Percentiles rank a stretch among this genome's conserved stretches.
These are phyloP conservation scores for Ilyonectria sp. DNA, from an alignment of 2,329 filamentous ascomycete species.

Conservation along the genomic window DNA sequence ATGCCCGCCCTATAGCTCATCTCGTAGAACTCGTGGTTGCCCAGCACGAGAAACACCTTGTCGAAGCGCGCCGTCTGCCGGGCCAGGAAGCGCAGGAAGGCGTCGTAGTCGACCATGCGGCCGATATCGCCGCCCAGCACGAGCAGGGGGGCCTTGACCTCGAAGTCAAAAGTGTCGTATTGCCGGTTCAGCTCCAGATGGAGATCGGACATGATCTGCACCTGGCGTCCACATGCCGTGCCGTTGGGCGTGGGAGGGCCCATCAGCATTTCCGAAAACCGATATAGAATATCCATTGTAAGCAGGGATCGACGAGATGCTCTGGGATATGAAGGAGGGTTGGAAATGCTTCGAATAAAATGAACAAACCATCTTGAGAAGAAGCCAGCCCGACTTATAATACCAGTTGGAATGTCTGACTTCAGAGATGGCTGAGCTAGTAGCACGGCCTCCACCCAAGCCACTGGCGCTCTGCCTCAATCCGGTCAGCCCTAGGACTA, in stretches of 20 bases:
- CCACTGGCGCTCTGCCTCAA: constrained; percentile 23
- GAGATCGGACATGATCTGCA: constrained; percentile 63
- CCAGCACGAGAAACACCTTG: constrained; percentile 64
- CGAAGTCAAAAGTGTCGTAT: constrained; percentile 60
- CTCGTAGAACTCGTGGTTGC: constrained; percentile 70
- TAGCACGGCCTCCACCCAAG: constrained; percentile 40
- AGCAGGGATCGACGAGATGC: not conserved
- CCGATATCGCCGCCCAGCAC: constrained; percentile 67
- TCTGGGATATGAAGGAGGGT: not conserved
- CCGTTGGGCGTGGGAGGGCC: constrained; percentile 28
- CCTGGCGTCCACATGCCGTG: constrained; percentile 39
- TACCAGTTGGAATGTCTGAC: constrained; percentile 19
- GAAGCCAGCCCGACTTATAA: not conserved
- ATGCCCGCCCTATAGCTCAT: constrained; percentile 57
- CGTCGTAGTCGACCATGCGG: constrained; percentile 62
- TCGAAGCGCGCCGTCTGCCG: constrained; percentile 59
- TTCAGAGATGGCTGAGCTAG: constrained; percentile 39
- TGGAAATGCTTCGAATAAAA: not conserved
- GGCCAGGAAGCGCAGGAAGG: constrained; percentile 61
- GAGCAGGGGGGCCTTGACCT: constrained; percentile 58
- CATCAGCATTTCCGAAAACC: constrained; percentile 41
- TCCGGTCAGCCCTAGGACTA: constrained; percentile 33
- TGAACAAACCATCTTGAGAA: not conserved
- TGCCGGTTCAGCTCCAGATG: constrained; percentile 64
- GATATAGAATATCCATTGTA: constrained; percentile 36